Evolutionary conservation across 2,329 filamentous ascomycete genomes (phyloP).

Genomic region (Clonostachys chloroleuca): DNA sequence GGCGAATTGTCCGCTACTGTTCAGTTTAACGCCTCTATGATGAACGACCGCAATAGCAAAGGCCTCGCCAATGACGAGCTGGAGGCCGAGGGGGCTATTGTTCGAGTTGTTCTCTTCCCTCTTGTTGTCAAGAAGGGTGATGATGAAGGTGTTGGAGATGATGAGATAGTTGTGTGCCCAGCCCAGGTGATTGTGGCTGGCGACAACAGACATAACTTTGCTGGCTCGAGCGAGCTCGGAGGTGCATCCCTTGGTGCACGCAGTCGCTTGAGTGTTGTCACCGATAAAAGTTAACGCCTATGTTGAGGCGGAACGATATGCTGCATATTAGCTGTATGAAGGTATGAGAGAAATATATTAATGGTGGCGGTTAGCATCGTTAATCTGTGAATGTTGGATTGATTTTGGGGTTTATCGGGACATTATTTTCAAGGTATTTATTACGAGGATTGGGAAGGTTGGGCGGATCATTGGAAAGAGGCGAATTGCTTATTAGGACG

Average conservation of each 20-base stretch:
- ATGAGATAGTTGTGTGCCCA: conserved; percentile 92
- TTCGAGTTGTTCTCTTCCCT: conserved; percentile 92
- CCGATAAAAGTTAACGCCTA: conserved; percentile 12
- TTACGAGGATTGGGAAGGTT: too few relatives aligned
- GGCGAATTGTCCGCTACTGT: conserved; percentile 87
- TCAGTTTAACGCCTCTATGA: conserved; percentile 85
- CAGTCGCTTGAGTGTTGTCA: conserved; percentile 28
- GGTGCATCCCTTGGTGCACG: conserved; percentile 34
- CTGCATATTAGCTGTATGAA: too few relatives aligned
- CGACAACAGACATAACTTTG: conserved; percentile 27
- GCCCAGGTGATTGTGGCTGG: conserved; percentile 84
- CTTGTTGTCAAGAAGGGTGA: conserved; percentile 95
- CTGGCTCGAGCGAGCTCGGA: conserved; percentile 48
- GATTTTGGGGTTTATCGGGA: too few relatives aligned
- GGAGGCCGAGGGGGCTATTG: conserved; percentile 69
- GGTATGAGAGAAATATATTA: too few relatives aligned
- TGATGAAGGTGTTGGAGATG: conserved; percentile 80
- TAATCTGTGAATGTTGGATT: background rate
- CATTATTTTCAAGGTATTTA: too few relatives aligned
- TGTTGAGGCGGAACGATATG: too few relatives aligned
- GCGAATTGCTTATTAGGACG: too few relatives aligned
- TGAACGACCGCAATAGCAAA: conserved; percentile 85
- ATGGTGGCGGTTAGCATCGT: background rate
- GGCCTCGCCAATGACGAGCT: conserved; percentile 68
- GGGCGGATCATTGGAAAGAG: too few relatives aligned